These are phyloP conservation scores for Cadophora gregata DNA, from an alignment of 2,329 filamentous ascomycete genomes.

Conservation along the genomic window DNA sequence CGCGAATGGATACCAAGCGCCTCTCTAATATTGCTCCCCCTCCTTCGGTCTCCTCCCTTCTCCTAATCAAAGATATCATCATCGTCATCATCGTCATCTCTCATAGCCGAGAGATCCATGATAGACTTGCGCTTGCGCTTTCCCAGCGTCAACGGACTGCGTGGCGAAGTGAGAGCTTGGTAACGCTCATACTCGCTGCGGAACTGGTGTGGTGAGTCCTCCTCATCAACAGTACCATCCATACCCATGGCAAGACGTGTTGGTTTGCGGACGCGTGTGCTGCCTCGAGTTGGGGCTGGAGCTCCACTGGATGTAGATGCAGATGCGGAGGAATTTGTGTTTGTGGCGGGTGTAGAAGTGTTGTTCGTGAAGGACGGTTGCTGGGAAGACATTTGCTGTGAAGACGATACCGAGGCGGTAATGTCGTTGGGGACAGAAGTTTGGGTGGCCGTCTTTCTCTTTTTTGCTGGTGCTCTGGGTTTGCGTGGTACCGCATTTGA, in stretches of 20 bases:
- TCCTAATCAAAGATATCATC: neutral
- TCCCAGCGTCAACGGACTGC: constrained; percentile 32
- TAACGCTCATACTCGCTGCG: constrained; percentile 42
- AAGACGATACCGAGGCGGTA: neutral
- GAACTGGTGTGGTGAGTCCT: constrained; percentile 32
- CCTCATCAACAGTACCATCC: constrained; percentile 33
- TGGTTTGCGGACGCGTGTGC: constrained; percentile 35
- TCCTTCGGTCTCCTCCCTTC: neutral
- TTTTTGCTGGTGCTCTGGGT: constrained; percentile 11
- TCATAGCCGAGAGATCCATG: constrained; percentile 6
- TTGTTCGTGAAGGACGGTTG: neutral
- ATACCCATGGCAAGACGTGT: constrained; percentile 26
- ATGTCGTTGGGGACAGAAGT: neutral
- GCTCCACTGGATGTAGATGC: constrained; percentile 6
- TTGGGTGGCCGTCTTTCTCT: neutral
- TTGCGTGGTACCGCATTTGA: constrained; percentile 2
- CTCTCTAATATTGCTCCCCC: neutral
- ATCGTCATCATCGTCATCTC: constrained; percentile 22
- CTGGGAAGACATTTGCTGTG: neutral
- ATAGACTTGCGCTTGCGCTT: constrained; percentile 39
- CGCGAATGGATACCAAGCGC: neutral
- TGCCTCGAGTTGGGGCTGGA: constrained; percentile 30
- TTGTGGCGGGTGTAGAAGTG: neutral
- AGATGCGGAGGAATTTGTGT: constrained; percentile 11
- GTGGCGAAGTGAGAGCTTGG: constrained; percentile 39